A percentile compares a stretch with the other conserved stretches of the same genome.
Conservation (phyloP, 768 basidiomycete species). For the Boletus barrowsii region DNA sequence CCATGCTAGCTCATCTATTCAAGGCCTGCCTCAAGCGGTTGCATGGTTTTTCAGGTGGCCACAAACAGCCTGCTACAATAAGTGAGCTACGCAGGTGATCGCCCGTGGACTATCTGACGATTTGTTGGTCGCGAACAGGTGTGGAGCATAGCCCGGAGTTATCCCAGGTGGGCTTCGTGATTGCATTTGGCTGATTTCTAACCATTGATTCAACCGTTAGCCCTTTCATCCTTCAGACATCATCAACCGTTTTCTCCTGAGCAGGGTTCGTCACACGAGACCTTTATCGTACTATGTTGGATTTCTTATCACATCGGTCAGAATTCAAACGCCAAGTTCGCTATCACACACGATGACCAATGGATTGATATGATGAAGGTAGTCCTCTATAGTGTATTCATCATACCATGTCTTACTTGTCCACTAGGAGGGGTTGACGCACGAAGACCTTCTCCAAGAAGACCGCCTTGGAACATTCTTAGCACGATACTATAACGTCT, state of each 20-base stretch:
- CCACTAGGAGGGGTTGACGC: background rate
- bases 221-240: too few relatives aligned
- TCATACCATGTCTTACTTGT: background rate
- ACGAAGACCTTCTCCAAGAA: background rate
- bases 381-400: background rate
- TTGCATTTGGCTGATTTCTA: background rate
- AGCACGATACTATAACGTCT: too few relatives aligned
- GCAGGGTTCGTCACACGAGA: too few relatives aligned
- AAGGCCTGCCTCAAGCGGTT: background rate
- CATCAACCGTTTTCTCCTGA: too few relatives aligned
- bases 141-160: background rate
- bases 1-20: background rate
- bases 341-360: background rate
- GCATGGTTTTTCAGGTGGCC: background rate
- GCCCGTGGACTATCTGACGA: background rate
- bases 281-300: background rate
- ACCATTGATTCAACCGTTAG: background rate
- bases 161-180: background rate
- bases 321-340: background rate
- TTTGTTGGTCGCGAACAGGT: background rate
- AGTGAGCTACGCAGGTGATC: background rate
- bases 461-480: background rate
- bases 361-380: constrained; percentile 1
- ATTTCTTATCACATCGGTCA: background rate
- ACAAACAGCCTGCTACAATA: background rate